Conservation (phyloP, 1,139 yeast species). For the Geotrichum fermentans region DNA sequence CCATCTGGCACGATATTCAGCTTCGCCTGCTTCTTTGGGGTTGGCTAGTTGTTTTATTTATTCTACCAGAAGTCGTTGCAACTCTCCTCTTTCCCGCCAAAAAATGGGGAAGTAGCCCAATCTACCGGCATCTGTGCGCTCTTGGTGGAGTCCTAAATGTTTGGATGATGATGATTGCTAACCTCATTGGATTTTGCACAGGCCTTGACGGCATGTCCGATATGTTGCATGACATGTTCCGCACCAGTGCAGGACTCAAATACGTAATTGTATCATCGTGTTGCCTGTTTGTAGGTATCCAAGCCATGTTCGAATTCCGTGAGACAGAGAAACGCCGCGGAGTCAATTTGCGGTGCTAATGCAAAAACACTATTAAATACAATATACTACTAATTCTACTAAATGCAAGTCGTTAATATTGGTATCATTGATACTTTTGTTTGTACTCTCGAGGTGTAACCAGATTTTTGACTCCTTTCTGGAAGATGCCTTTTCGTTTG, state of each 20-base stretch:
- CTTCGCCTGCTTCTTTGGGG: conserved; percentile 88
- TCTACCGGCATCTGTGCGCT: conserved; percentile 82
- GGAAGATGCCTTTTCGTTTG: conserved; percentile 66
- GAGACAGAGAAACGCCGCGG: conserved; percentile 83
- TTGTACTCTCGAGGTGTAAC: conserved; percentile 85
- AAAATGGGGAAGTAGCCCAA: conserved; percentile 33
- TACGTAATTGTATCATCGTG: conserved; percentile 57
- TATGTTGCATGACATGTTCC: conserved; percentile 65
- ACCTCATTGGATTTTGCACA: conserved; percentile 87
- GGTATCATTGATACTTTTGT: conserved; percentile 26
- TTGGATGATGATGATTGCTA: conserved; percentile 98
- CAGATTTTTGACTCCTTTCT: conserved; percentile 43
- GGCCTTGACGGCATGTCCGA: conserved; percentile 78
- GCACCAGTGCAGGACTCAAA: conserved; percentile 63
- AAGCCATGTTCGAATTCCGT: conserved; percentile 91
- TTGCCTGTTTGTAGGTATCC: conserved; percentile 76
- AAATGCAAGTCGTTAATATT: not conserved
- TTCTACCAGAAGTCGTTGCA: conserved; percentile 82
- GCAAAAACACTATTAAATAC: too few relatives aligned
- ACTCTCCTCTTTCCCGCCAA: conserved; percentile 41
- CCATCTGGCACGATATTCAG: conserved; percentile 97
- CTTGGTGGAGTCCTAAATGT: conserved; percentile 83
- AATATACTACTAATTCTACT: too few relatives aligned
- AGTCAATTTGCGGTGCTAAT: conserved; percentile 71
- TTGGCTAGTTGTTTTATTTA: conserved; percentile 82